Base-by-base conservation (phyloP, 1,139 yeast species). In the Entelexis paramagnoliae region DNA sequence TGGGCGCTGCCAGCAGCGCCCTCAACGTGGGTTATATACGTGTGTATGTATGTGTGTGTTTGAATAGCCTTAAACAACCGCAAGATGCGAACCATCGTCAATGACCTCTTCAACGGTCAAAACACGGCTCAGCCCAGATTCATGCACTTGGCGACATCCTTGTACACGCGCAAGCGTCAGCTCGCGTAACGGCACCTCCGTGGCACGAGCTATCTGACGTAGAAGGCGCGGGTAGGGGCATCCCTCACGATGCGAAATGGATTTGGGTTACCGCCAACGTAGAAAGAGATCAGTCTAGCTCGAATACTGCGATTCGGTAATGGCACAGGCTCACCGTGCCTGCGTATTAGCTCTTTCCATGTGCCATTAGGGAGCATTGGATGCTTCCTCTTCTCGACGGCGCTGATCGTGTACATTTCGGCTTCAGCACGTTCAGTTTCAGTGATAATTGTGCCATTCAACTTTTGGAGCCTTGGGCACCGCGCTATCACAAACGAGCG, bases 321-420 rank as follows among this genome's bases (percentile, higher is more conserved):
- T 1, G 48, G 36, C 1, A 39, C 44, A 0, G 67, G 64, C 40
- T 39, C 55, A 1, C 71, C 71, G 49, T 73, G 63, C 22, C 51
- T 55, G 2, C 46, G 47, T 13, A 66, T 59, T 7, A 72, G 60
- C 17, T 59, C 38, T 3, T 45, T 40, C 72, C 73, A 73, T 4
- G 68, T 56, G 59, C 10, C 58, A 39, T 19, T 46, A 10, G 36
- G 64, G 51, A 26, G 54, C 49, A 2, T 55, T 51, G 51, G 69
- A 52, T 68, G 71, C 1, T 53, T 50, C 41, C 70, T 69, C 19
- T 64, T 61, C 14, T 62, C 64, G 0, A 81, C 79, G 57, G 73
- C 73, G 2, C 80, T 73, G 33, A 83, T 70, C 58, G 83, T 80
- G 60, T 76, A 85, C 4, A 84, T 63, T 61, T 86, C 95, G 0